Conservation (phyloP, 176 grass and related monocot genomes). For the Carex myosuroides region DNA sequence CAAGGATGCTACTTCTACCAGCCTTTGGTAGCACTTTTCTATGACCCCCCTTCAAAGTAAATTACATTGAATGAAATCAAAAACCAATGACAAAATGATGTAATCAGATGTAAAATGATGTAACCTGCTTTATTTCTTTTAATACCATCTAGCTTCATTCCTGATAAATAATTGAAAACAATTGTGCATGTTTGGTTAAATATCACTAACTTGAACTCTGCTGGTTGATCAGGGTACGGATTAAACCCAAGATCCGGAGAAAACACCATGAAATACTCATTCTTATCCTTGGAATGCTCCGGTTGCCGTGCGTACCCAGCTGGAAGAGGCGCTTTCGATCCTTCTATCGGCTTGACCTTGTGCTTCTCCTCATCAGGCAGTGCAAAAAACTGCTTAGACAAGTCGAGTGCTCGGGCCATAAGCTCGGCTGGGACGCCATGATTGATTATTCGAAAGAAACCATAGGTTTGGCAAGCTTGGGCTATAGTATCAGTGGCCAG, state of each 20-base stretch:
- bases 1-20: slow-evolving; percentile 28
- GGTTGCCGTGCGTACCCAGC: slow-evolving; percentile 17
- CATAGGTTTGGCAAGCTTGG: slow-evolving; percentile 17
- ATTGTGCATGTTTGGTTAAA: background rate
- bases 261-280: slow-evolving; percentile 31
- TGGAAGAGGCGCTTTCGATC: slow-evolving; percentile 20
- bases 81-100: no score
- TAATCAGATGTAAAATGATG: no score
- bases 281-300: slow-evolving; percentile 23
- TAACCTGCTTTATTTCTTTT: no score
- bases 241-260: slow-evolving; percentile 14
- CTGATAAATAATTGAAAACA: background rate
- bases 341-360: slow-evolving; percentile 1
- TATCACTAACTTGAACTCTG: slow-evolving; percentile 26
- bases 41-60: slow-evolving; percentile 18
- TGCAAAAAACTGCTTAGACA: slow-evolving; percentile 27
- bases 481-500: slow-evolving; percentile 9
- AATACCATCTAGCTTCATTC: background rate
- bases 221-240: slow-evolving; percentile 19
- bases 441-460: slow-evolving; percentile 30
- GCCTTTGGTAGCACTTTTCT: slow-evolving; percentile 32
- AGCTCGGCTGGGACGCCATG: slow-evolving; percentile 23
- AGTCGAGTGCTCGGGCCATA: slow-evolving; percentile 18
- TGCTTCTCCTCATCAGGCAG: slow-evolving; percentile 20
- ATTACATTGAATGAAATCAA: background rate